Base-by-base conservation (phyloP, 352 stramenopile genomes). In the Phytophthora europaea region DNA sequence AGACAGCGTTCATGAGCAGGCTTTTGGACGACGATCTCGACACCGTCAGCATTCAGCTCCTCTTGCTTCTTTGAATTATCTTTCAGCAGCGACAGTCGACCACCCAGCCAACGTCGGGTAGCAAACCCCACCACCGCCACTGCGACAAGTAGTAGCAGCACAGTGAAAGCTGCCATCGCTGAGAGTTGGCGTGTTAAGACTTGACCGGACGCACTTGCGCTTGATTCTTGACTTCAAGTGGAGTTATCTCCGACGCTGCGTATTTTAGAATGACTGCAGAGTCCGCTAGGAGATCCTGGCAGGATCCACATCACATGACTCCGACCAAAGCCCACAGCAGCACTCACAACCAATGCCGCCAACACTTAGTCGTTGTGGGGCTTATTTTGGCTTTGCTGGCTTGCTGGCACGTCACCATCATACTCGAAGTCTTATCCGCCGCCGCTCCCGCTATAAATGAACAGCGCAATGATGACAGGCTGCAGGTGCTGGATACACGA, bases 1-100 rank as follows among this genome's bases (percentile, higher is more conserved):
- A 75, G 63, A 33, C 71, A 74, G 18, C 70, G 61, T 4, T 75
- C 75, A 43, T 56, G 33, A 23, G 10, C 36, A 40, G 65, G 38
- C 36, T 81, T 76, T 9, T 88, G 68, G 4, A 91, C 74, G 56
- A 90, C 68, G 50, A 91, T 84, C 52, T 91, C 72, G 13, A 91
- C 66, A 7, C 40, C 65, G 20, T 66, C 63, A 16, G 67, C 52
- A 16, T 65, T 23, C 6, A 58, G 9, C 28, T 83, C 76, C 6
- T 81, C 73, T 50, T 75, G 57, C 20, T 79, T 89, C 65, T 83
- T 86, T 2, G 60, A 65, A 2, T 78, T 54, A 47, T 76, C 71
- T 26, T 79, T 79, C 2, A 72, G 33, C 9, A 59, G 52, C 7
- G 56, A 67, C 2, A 74, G 38, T 5, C 63, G 74, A 6, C 58